Evolutionary conservation across 768 basidiomycete genomes (phyloP).

Genomic region (Arthromyces matolae): DNA sequence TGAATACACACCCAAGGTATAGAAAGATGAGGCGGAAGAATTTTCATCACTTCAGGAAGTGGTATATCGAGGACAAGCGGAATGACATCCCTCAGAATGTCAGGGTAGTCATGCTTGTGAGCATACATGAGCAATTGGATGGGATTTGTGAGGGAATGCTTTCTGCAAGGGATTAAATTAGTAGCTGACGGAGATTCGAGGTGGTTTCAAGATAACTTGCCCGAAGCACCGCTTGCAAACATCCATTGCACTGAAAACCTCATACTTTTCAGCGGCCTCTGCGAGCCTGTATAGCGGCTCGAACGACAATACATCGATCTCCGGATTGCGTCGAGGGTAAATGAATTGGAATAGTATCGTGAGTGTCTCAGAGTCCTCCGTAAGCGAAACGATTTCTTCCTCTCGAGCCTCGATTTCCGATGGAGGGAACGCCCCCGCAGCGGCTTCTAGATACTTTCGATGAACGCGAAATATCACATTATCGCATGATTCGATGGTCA

Average conservation of each 20-base stretch:
- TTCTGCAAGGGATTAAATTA: background rate
- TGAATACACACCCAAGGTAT: background rate
- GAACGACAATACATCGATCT: slow-evolving; percentile 17
- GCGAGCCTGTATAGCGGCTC: slow-evolving; percentile 13
- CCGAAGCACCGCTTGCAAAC: background rate
- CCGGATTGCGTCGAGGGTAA: slow-evolving; percentile 23
- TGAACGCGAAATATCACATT: slow-evolving; percentile 21
- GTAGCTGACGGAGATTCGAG: background rate
- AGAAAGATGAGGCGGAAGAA: background rate
- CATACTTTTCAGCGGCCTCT: background rate
- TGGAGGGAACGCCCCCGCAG: no score
- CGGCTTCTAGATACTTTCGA: slow-evolving; percentile 19
- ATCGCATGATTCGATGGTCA: slow-evolving; percentile 22
- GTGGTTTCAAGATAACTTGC: background rate
- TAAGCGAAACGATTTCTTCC: slow-evolving; percentile 20
- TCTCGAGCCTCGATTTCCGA: slow-evolving; percentile 16
- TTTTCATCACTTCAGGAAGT: background rate
- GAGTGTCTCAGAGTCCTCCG: slow-evolving; percentile 22
- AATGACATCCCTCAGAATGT: background rate
- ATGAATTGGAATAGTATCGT: no score
- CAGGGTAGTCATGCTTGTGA: slow-evolving; percentile 5
- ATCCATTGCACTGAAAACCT: background rate
- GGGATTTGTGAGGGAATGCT: slow-evolving; percentile 9
- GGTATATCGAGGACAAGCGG: background rate
- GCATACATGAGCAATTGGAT: slow-evolving; percentile 13